Evolutionary conservation across 352 stramenopile species (phyloP).

Genomic region (Pythium volutum): DNA sequence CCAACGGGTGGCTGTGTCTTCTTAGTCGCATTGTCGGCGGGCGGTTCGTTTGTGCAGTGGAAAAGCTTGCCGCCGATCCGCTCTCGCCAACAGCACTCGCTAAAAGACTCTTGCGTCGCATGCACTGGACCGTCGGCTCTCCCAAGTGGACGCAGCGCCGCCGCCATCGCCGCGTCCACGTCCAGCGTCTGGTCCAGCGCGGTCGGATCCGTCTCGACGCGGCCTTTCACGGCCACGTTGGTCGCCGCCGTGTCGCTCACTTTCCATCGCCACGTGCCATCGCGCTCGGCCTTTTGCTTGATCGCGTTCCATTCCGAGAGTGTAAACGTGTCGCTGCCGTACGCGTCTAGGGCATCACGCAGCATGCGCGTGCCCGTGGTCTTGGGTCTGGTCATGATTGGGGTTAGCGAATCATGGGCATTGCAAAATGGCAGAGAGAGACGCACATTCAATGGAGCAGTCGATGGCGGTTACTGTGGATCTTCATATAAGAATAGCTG

Average conservation of each 20-base stretch:
- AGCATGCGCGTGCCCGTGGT: slow-evolving; percentile 70
- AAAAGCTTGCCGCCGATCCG: slow-evolving; percentile 30
- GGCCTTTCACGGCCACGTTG: slow-evolving; percentile 15
- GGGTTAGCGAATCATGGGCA: no score
- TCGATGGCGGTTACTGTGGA: neutral
- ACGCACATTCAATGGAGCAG: neutral
- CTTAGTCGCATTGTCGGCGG: slow-evolving; percentile 7
- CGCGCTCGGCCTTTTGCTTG: slow-evolving; percentile 25
- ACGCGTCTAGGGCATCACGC: slow-evolving; percentile 41
- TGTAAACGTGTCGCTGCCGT: slow-evolving; percentile 24
- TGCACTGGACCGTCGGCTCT: neutral
- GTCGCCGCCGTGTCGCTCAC: slow-evolving; percentile 15
- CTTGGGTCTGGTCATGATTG: no score
- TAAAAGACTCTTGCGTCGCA: neutral
- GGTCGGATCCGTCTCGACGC: slow-evolving; percentile 13
- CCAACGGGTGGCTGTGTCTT: neutral
- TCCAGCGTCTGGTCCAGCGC: slow-evolving; percentile 11
- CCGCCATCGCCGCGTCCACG: slow-evolving; percentile 22
- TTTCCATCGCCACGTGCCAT: slow-evolving; percentile 34
- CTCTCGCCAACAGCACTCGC: slow-evolving; percentile 22
- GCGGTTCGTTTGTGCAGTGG: slow-evolving; percentile 25
- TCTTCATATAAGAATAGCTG: no score
- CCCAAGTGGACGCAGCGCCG: slow-evolving; percentile 10
- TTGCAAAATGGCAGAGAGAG: no score
- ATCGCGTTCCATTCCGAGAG: slow-evolving; percentile 32